Conservation (phyloP, 768 basidiomycete species). For the Exsudoporus frostii region DNA sequence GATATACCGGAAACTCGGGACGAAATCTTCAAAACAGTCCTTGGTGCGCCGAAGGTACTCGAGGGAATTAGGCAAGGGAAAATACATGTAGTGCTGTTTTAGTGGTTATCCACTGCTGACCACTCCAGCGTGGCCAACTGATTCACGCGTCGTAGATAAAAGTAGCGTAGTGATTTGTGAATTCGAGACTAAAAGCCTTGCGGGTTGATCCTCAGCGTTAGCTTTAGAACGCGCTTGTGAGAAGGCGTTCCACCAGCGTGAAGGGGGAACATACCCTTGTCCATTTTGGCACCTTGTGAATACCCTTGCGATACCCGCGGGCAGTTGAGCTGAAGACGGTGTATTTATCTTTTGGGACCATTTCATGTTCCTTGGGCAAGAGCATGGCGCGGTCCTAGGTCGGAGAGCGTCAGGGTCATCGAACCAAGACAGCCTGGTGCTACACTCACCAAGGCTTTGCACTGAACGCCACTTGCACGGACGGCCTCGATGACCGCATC, state of each 20-base stretch:
- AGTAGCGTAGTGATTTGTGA: conserved; percentile 35
- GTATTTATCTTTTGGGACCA: conserved; percentile 93
- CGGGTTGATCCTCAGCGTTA: conserved; percentile 85
- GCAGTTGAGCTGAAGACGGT: conserved; percentile 75
- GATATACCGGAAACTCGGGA: conserved; percentile 84
- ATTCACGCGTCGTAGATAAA: conserved; percentile 2
- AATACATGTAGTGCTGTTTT: conserved; percentile 80
- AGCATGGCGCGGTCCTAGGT: conserved; percentile 69
- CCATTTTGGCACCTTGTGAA: conserved; percentile 98
- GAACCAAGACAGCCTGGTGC: not conserved
- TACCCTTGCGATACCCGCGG: conserved; percentile 84
- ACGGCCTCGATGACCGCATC: conserved; percentile 92
- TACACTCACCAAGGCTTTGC: conserved; percentile 65
- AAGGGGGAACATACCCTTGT: conserved; percentile 63
- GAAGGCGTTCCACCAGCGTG: not conserved
- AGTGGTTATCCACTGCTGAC: conserved; percentile 15
- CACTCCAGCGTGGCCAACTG: not conserved
- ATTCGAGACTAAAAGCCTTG: conserved; percentile 78
- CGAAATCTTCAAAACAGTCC: conserved; percentile 72
- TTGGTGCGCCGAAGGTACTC: conserved; percentile 59
- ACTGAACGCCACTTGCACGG: conserved; percentile 75
- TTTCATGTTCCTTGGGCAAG: conserved; percentile 91
- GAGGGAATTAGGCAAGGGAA: conserved; percentile 68
- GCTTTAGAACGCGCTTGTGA: conserved; percentile 39
- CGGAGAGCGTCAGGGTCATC: not conserved